Conservation (phyloP, 2,329 filamentous ascomycete genomes). For the Gyromitra esculenta region DNA sequence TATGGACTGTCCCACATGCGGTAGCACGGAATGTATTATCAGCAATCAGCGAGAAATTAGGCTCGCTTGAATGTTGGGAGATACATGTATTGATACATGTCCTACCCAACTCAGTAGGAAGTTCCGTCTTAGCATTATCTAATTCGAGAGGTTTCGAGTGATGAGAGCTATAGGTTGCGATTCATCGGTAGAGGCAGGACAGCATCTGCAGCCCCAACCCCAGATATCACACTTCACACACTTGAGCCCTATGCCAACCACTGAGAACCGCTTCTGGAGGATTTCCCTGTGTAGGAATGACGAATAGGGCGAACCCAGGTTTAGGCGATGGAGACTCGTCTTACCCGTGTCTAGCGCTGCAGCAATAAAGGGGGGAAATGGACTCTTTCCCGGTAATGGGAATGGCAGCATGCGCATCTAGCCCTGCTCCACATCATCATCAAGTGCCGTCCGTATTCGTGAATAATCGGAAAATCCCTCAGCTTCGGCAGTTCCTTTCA, state of each 20-base stretch:
- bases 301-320: conserved; percentile 51
- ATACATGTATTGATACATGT: conserved; percentile 15
- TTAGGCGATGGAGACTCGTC: conserved; percentile 48
- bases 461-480: conserved; percentile 53
- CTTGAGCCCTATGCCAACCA: conserved; percentile 29
- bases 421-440: conserved; percentile 30
- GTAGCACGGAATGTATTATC: conserved; percentile 14
- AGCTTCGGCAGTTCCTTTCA: conserved; percentile 45
- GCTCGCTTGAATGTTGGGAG: conserved; percentile 11
- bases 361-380: conserved; percentile 44
- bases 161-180: conserved; percentile 15
- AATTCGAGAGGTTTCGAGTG: conserved; percentile 17
- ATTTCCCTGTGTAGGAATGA: conserved; percentile 48
- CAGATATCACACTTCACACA: conserved; percentile 23
- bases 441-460: conserved; percentile 39
- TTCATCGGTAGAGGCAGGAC: conserved; percentile 10
- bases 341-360: conserved; percentile 52
- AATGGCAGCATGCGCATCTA: conserved; percentile 41
- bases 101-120: conserved; percentile 30
- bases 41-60: conserved; percentile 3
- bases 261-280: conserved; percentile 39
- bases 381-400: conserved; percentile 52
- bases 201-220: conserved; percentile 30
- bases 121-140: conserved; percentile 25
- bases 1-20: conserved; percentile 16